These are phyloP conservation scores for Ogataea kodamae DNA, from an alignment of 805 yeast species.

Conservation along the genomic window DNA sequence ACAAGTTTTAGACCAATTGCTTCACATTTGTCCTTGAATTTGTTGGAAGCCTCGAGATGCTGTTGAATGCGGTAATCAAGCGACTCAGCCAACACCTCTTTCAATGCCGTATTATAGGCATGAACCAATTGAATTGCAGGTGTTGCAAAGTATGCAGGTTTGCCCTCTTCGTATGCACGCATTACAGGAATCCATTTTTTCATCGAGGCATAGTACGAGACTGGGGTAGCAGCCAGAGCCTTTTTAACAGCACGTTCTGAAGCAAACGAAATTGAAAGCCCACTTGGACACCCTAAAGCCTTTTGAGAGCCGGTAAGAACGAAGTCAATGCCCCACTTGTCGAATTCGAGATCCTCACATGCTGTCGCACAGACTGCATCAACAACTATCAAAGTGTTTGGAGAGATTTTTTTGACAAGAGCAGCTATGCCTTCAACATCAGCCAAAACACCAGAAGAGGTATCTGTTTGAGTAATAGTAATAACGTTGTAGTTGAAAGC, in stretches of 20 bases:
- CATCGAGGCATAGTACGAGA: constrained; percentile 65
- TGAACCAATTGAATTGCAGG: constrained; percentile 89
- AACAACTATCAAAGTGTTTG: constrained; percentile 78
- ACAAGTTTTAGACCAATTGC: constrained; percentile 67
- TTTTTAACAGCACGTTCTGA: constrained; percentile 70
- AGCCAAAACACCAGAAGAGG: constrained; percentile 89
- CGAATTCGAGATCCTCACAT: constrained; percentile 81
- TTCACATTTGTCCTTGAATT: constrained; percentile 58
- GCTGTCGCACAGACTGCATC: constrained; percentile 96
- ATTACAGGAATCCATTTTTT: constrained; percentile 86
- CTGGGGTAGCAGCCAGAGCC: constrained; percentile 48
- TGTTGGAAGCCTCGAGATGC: constrained; percentile 59
- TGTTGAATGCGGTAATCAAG: constrained; percentile 59
- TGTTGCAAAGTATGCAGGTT: constrained; percentile 88
- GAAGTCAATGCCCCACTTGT: constrained; percentile 85
- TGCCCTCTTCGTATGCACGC: constrained; percentile 78
- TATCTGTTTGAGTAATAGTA: constrained; percentile 93
- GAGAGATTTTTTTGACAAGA: constrained; percentile 61
- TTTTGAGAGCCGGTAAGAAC: constrained; percentile 92
- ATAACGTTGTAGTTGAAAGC: constrained; percentile 51
- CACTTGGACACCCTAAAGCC: constrained; percentile 94
- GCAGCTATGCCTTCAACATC: constrained; percentile 62
- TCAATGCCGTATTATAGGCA: constrained; percentile 73
- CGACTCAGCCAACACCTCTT: constrained; percentile 52
- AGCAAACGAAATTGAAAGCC: constrained; percentile 73